phyloP scores from a whole-genome alignment of 495 filamentous ascomycete genomes.

The Trichoderma asperelloides region DNA sequence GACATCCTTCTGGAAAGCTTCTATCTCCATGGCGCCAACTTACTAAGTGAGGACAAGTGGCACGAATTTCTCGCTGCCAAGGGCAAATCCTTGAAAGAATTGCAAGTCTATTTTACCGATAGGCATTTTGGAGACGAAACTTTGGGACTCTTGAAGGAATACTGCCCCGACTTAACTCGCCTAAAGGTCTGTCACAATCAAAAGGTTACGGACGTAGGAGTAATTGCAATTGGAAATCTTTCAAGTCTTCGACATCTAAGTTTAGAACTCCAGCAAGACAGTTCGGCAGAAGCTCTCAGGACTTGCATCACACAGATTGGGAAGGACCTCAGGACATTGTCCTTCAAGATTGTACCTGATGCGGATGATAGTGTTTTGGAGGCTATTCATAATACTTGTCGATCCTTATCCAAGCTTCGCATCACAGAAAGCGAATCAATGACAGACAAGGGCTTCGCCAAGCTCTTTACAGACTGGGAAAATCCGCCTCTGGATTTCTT shows the following conservation, averaged over 20 bases:
- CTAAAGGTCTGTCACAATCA: constrained; percentile 62
- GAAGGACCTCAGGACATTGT: constrained; percentile 56
- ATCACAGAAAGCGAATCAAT: constrained; percentile 64
- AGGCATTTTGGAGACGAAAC: constrained; percentile 50
- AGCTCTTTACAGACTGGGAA: constrained; percentile 66
- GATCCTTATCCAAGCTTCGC: constrained; percentile 60
- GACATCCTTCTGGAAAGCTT: constrained; percentile 50
- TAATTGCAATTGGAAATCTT: constrained; percentile 46
- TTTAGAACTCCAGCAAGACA: constrained; percentile 45
- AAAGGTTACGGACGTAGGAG: constrained; percentile 33
- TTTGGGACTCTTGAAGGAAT: constrained; percentile 39
- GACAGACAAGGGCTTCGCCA: constrained; percentile 59
- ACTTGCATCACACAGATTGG: constrained; percentile 50
- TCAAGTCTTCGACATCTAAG: constrained; percentile 60
- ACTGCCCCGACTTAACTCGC: constrained; percentile 55
- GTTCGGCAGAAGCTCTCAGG: not conserved
- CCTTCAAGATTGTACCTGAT: constrained; percentile 49
- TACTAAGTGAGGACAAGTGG: constrained; percentile 67
- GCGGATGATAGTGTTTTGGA: constrained; percentile 55
- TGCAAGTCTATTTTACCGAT: constrained; percentile 70
- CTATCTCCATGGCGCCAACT: constrained; percentile 68
- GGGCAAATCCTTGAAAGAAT: constrained; percentile 51
- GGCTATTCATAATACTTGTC: constrained; percentile 59
- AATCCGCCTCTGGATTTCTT: constrained; percentile 59
- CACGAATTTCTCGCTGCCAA: constrained; percentile 50